Percentiles rank a stretch among this genome's conserved stretches.
Evolutionary conservation across 2,329 filamentous ascomycete genomes (phyloP).

Genomic region (Madurella fahalii): DNA sequence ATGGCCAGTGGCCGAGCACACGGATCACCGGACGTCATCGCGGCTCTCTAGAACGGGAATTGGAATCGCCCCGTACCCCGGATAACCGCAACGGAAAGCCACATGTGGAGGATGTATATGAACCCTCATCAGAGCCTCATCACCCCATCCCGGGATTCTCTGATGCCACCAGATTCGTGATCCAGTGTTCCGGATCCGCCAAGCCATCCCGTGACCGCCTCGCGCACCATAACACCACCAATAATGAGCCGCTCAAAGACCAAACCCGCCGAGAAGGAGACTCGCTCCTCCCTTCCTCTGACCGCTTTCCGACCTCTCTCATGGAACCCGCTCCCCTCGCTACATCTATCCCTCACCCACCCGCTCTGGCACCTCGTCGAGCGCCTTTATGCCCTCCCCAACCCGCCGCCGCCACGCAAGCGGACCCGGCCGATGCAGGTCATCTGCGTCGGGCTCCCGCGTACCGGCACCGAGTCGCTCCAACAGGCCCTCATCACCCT

Average conservation of each 20-base stretch:
- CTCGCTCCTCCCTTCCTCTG: not conserved
- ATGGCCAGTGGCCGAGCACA: not conserved
- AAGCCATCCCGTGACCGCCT: not conserved
- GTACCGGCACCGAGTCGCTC: slow-evolving; percentile 25
- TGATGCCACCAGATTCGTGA: slow-evolving; percentile 1
- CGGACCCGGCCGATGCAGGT: slow-evolving; percentile 18
- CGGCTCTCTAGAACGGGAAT: too few species aligned
- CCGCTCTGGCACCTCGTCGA: slow-evolving; percentile 20
- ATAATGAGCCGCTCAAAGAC: too few species aligned
- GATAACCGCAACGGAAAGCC: too few species aligned
- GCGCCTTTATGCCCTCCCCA: slow-evolving; percentile 17
- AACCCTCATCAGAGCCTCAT: not conserved
- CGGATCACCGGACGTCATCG: too few species aligned
- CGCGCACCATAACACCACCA: not conserved
- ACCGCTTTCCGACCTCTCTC: slow-evolving; percentile 1
- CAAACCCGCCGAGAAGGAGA: too few species aligned
- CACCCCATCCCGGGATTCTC: slow-evolving; percentile 3
- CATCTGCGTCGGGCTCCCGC: slow-evolving; percentile 22
- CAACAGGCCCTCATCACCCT: slow-evolving; percentile 20
- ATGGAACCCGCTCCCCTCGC: not conserved
- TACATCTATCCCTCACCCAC: slow-evolving; percentile 2
- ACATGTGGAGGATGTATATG: not conserved
- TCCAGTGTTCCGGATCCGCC: not conserved
- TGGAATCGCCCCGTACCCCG: too few species aligned
- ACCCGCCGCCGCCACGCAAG: slow-evolving; percentile 6